These are phyloP conservation scores for Apiospora marii DNA, from an alignment of 2,329 filamentous ascomycete genomes.

Conservation along the genomic window DNA sequence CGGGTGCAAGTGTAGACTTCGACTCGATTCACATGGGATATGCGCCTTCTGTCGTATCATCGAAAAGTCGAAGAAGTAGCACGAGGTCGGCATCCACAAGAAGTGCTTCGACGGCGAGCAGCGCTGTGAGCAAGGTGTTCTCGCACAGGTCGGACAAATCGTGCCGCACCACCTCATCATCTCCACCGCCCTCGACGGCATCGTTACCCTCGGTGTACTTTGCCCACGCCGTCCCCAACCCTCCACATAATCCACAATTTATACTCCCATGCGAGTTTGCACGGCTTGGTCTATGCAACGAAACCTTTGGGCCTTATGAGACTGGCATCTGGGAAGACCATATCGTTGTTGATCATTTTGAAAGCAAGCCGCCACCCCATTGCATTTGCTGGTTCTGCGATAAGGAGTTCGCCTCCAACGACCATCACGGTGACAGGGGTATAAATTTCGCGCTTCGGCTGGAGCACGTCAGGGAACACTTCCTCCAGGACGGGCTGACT, in stretches of 20 bases:
- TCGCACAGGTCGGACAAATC: background rate
- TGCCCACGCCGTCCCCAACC: background rate
- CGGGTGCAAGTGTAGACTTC: background rate
- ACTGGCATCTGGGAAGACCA: constrained; percentile 56
- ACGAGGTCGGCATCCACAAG: background rate
- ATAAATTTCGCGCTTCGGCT: constrained; percentile 51
- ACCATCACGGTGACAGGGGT: constrained; percentile 25
- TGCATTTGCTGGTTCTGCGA: constrained; percentile 62
- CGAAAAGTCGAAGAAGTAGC: background rate
- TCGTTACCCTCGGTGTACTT: background rate
- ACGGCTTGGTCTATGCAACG: constrained; percentile 45
- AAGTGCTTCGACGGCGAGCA: background rate
- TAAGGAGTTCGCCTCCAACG: constrained; percentile 40
- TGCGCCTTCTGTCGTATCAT: background rate
- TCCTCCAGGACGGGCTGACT: constrained; percentile 39
- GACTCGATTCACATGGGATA: background rate
- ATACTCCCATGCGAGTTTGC: constrained; percentile 57
- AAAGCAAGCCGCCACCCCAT: constrained; percentile 42
- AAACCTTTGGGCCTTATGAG: constrained; percentile 48
- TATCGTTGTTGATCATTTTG: constrained; percentile 47
- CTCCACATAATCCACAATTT: background rate
- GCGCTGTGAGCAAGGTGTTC: background rate
- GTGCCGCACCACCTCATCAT: background rate
- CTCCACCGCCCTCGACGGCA: background rate
- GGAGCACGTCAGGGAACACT: constrained; percentile 58